Conservation (phyloP, 2,329 filamentous ascomycete species). For the Bipolaris sorokiniana region DNA sequence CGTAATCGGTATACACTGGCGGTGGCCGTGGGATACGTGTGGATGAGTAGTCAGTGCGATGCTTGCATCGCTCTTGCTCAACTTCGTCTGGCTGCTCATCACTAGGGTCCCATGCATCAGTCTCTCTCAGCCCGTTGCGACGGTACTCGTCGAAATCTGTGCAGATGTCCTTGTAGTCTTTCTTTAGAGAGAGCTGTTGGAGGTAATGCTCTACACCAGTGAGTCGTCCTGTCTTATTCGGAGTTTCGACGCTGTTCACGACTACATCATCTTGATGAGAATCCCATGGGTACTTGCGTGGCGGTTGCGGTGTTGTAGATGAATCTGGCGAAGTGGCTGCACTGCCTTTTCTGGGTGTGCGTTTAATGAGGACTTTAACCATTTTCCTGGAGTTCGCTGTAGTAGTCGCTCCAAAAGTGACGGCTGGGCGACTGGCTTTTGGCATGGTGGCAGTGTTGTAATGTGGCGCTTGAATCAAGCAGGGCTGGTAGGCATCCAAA, state of each 20-base stretch:
- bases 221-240: not conserved
- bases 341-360: not conserved
- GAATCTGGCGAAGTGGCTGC: not conserved
- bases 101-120: not conserved
- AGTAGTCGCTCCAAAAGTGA: not conserved
- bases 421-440: not conserved
- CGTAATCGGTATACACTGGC: conserved; percentile 1
- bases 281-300: conserved; percentile 14
- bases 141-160: not conserved
- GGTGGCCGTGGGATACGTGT: not conserved
- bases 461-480: no score
- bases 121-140: not conserved
- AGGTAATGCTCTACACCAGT: conserved; percentile 16
- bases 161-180: conserved; percentile 3
- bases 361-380: not conserved
- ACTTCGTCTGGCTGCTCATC: not conserved
- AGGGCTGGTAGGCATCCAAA: no score
- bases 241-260: conserved; percentile 24
- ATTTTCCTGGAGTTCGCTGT: not conserved
- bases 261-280: conserved; percentile 22
- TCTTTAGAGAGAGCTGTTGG: conserved; percentile 2
- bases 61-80: not conserved
- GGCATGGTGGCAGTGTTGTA: not conserved
- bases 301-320: not conserved
- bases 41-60: no score